phyloP scores from a whole-genome alignment of 345 rosid genomes.

The Streptanthus diversifolius region DNA sequence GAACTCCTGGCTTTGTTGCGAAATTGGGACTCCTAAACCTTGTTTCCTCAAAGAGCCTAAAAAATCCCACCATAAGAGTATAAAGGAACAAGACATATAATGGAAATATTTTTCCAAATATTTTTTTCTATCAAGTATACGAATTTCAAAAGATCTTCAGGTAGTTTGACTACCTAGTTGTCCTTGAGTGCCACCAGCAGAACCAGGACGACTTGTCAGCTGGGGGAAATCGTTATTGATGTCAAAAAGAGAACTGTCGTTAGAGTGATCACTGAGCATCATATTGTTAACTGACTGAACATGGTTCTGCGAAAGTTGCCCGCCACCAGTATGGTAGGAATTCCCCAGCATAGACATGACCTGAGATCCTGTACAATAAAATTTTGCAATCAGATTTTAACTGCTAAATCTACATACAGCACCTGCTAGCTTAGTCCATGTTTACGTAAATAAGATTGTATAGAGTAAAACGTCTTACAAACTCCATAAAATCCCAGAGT shows the following conservation, averaged over 20 bases:
- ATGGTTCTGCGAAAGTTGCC: slow-evolving; percentile 84
- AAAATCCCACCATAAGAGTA: slow-evolving; percentile 30
- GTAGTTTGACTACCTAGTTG: slow-evolving; percentile 58
- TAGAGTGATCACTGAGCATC: slow-evolving; percentile 72
- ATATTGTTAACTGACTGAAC: slow-evolving; percentile 83
- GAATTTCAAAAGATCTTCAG: slow-evolving; percentile 6
- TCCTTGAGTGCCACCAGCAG: slow-evolving; percentile 98
- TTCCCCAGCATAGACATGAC: slow-evolving; percentile 80
- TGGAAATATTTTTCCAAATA: neutral
- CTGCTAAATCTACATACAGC: neutral
- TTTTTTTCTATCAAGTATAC: slow-evolving; percentile 1
- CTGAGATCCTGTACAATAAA: slow-evolving; percentile 69
- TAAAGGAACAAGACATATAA: slow-evolving; percentile 19
- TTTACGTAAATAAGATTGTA: neutral
- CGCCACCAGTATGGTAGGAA: slow-evolving; percentile 74
- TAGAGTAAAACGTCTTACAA: neutral
- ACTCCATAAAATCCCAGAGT: neutral
- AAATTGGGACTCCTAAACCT: slow-evolving; percentile 82
- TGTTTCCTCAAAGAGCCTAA: slow-evolving; percentile 90
- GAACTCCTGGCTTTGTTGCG: slow-evolving; percentile 97
- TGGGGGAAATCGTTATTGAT: slow-evolving; percentile 93
- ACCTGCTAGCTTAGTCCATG: neutral
- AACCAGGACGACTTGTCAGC: slow-evolving; percentile 89
- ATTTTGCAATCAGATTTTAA: neutral
- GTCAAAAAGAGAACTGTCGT: slow-evolving; percentile 85